phyloP scores from a whole-genome alignment of 192 early-diverging fungal species.

The Dispira simplex region DNA sequence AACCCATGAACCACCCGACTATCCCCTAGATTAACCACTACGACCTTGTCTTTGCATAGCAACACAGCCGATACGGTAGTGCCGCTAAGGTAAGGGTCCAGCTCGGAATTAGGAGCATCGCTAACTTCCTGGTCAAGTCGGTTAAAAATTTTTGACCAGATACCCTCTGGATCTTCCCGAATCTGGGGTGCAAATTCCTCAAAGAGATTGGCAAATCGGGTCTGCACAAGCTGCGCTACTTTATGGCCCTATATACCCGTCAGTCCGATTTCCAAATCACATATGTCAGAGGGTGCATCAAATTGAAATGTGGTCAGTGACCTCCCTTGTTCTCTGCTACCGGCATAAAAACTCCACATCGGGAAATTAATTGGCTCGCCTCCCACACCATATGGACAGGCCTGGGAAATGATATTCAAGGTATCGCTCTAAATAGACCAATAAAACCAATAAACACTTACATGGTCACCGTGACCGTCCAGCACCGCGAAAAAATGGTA shows the following conservation, averaged over 20 bases:
- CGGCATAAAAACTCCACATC: too few relatives aligned
- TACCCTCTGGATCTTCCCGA: conserved; percentile 16
- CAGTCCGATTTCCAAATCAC: too few relatives aligned
- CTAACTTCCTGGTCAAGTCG: conserved; percentile 14
- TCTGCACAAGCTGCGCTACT: not conserved
- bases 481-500: conserved; percentile 29
- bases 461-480: conserved; percentile 30
- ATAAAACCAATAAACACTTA: conserved; percentile 2
- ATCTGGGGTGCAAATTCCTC: not conserved
- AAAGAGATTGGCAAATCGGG: not conserved
- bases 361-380: too few relatives aligned
- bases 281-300: too few relatives aligned
- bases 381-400: too few relatives aligned
- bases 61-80: conserved; percentile 25
- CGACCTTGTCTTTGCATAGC: conserved; percentile 16
- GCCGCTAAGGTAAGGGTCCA: conserved; percentile 37
- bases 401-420: too few relatives aligned
- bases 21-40: conserved; percentile 31
- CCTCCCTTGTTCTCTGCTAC: too few relatives aligned
- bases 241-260: not conserved
- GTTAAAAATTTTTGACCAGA: conserved; percentile 18
- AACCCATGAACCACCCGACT: conserved; percentile 20
- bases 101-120: conserved; percentile 16
- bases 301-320: too few relatives aligned
- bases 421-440: too few relatives aligned